Percentiles rank a stretch among this genome's conserved stretches.
phyloP scores from a whole-genome alignment of 2,329 filamentous ascomycete genomes.

The Alternaria solani region DNA sequence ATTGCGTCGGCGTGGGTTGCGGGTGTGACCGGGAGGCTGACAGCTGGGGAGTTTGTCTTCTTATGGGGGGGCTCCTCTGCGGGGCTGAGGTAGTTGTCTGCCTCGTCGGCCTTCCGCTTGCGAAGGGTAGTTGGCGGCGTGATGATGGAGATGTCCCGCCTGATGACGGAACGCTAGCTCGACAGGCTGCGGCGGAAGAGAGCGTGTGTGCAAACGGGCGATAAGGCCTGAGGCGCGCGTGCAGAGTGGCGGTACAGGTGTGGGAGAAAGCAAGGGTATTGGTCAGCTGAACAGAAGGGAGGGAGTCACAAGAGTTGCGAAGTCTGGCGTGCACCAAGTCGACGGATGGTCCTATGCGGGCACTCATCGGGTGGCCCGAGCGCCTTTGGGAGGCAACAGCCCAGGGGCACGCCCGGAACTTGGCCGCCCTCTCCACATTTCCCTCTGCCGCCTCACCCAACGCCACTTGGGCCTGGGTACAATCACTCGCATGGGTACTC shows the following conservation, averaged over 20 bases:
- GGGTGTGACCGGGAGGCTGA: conserved; percentile 44
- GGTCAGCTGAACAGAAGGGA: conserved; percentile 9
- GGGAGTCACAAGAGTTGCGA: conserved; percentile 5
- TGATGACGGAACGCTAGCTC: conserved; percentile 51
- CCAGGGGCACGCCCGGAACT: conserved; percentile 4
- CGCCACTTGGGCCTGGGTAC: not conserved
- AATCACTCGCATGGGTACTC: not conserved
- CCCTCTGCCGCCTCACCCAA: not conserved
- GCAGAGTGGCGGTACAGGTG: conserved; percentile 11
- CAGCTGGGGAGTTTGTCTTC: conserved; percentile 27
- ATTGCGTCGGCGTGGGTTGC: conserved; percentile 64
- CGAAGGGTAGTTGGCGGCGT: conserved; percentile 46
- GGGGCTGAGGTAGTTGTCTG: conserved; percentile 36
- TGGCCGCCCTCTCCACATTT: conserved; percentile 12
- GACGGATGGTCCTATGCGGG: conserved; percentile 16
- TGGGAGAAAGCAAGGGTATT: conserved; percentile 11
- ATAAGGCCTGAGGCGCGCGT: conserved; percentile 15
- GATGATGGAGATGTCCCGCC: conserved; percentile 48
- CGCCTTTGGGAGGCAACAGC: conserved; percentile 13
- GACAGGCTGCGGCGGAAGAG: conserved; percentile 38
- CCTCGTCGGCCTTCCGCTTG: conserved; percentile 53
- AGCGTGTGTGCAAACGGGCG: conserved; percentile 16
- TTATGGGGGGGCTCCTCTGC: conserved; percentile 44
- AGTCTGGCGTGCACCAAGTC: conserved; percentile 1
- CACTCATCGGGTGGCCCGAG: conserved; percentile 7